Percentiles rank a stretch among this genome's conserved stretches.
Conservation (phyloP, 306 rosid species). For the Malus fusca region DNA sequence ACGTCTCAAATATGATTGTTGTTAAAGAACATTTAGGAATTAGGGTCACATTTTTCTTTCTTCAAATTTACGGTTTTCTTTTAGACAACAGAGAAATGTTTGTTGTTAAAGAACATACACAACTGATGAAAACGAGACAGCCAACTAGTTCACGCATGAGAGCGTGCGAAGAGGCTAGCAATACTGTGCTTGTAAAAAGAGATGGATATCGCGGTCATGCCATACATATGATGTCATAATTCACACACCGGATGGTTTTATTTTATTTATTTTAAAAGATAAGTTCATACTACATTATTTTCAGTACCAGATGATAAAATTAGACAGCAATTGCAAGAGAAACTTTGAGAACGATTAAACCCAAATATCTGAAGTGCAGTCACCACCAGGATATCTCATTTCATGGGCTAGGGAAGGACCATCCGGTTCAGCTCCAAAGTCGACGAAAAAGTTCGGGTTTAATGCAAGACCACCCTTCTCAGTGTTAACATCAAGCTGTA, state of each 20-base stretch:
- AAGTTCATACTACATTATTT: not conserved
- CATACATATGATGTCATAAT: not conserved
- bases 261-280: not conserved
- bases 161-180: no score
- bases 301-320: not conserved
- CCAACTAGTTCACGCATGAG: no score
- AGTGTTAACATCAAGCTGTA: slow-evolving; percentile 73
- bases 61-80: no score
- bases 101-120: no score
- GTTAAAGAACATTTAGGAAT: no score
- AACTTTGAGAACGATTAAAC: slow-evolving; percentile 18
- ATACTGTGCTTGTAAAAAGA: not conserved
- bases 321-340: not conserved
- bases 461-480: slow-evolving; percentile 69
- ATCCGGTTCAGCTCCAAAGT: slow-evolving; percentile 81
- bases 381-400: slow-evolving; percentile 96
- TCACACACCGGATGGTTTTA: not conserved
- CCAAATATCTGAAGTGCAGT: slow-evolving; percentile 96
- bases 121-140: no score
- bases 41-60: no score
- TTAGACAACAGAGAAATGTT: no score
- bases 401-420: slow-evolving; percentile 98
- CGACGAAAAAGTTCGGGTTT: slow-evolving; percentile 76
- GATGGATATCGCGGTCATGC: not conserved
- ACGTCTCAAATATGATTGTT: no score